Conservation (phyloP, 169 alveolate species). For the Babesia bigemina region DNA sequence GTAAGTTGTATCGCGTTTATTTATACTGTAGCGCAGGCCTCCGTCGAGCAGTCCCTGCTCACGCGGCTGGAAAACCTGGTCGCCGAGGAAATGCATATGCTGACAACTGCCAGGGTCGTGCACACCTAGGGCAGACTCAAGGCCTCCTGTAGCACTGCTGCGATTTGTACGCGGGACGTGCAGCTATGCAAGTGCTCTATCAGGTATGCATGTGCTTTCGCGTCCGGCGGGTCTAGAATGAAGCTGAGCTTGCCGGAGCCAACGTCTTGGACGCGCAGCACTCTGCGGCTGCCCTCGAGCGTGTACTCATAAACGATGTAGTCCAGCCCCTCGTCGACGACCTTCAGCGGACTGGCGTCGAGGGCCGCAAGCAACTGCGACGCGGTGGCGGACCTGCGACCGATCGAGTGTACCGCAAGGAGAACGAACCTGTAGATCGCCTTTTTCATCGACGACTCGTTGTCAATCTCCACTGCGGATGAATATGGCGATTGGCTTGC, state of each 20-base stretch:
- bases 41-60: constrained; percentile 50
- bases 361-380: constrained; percentile 16
- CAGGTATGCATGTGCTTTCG: constrained; percentile 22
- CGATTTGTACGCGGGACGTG: constrained; percentile 36
- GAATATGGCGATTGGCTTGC: not conserved
- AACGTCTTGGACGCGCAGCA: constrained; percentile 17
- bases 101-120: not conserved
- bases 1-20: not conserved
- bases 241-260: constrained; percentile 10
- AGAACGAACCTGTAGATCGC: not conserved
- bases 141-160: constrained; percentile 46
- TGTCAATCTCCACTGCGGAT: not conserved
- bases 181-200: constrained; percentile 9
- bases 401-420: not conserved
- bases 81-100: constrained; percentile 52
- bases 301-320: constrained; percentile 29
- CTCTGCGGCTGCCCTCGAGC: constrained; percentile 7
- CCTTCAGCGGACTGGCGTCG: constrained; percentile 27
- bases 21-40: constrained; percentile 1
- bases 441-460: not conserved
- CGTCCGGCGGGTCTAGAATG: constrained; percentile 15
- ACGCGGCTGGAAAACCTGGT: constrained; percentile 47
- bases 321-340: constrained; percentile 26
- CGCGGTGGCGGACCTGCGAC: not conserved
- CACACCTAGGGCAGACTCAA: constrained; percentile 19